These are phyloP conservation scores for Intubia oerlemansii DNA, from an alignment of 2,329 filamentous ascomycete genomes.

Conservation along the genomic window DNA sequence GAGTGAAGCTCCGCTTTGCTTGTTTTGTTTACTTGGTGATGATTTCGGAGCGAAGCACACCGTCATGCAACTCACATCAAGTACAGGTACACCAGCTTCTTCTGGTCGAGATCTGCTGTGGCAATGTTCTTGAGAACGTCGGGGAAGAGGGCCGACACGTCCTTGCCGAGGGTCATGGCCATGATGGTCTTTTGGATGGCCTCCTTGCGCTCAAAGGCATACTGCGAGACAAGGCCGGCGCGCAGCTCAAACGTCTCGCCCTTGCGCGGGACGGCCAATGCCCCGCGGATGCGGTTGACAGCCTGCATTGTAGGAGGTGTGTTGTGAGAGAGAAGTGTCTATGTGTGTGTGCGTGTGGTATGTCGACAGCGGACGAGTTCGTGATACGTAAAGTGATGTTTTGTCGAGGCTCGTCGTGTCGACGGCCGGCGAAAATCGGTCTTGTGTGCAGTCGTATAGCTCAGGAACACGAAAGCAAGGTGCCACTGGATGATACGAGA, in stretches of 20 bases:
- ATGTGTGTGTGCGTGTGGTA: too few species aligned
- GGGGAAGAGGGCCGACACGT: slow-evolving; percentile 90
- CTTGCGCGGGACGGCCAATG: slow-evolving; percentile 82
- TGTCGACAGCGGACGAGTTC: background rate
- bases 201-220: slow-evolving; percentile 97
- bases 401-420: background rate
- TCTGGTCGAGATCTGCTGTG: slow-evolving; percentile 84
- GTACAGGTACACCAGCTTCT: slow-evolving; percentile 97
- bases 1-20: too few species aligned
- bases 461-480: too few species aligned
- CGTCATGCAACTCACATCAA: slow-evolving; percentile 89
- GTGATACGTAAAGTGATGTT: too few species aligned
- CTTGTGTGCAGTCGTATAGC: too few species aligned
- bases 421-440: too few species aligned
- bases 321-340: background rate
- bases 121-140: slow-evolving; percentile 99
- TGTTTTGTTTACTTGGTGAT: too few species aligned
- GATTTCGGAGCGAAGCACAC: too few species aligned
- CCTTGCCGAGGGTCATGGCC: slow-evolving; percentile 98
- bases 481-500: too few species aligned
- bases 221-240: slow-evolving; percentile 89
- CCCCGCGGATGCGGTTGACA: slow-evolving; percentile 87
- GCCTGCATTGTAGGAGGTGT: too few species aligned
- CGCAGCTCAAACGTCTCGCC: slow-evolving; percentile 96
- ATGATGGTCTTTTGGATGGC: slow-evolving; percentile 99